Percentiles rank a stretch among this genome's conserved stretches.
These are phyloP conservation scores for Trametes cubensis DNA, from an alignment of 768 basidiomycete genomes.

Conservation along the genomic window DNA sequence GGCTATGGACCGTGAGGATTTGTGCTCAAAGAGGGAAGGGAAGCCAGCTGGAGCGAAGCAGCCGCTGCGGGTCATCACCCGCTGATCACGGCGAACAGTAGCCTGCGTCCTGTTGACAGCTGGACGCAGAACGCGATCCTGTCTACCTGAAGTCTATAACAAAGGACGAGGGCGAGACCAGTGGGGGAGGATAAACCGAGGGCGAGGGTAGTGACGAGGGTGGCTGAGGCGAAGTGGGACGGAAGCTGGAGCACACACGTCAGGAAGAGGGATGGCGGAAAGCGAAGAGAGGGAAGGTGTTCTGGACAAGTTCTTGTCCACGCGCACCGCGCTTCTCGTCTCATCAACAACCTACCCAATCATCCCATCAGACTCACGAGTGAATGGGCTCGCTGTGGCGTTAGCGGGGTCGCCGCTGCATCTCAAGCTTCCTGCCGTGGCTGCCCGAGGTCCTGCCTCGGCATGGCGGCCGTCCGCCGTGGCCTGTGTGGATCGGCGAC, in stretches of 20 bases:
- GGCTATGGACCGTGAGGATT: constrained; percentile 5
- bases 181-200: background rate
- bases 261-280: constrained; percentile 18
- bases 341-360: constrained; percentile 25
- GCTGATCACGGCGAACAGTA: constrained; percentile 22
- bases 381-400: constrained; percentile 21
- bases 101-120: too few species aligned
- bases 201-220: constrained; percentile 8
- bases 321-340: constrained; percentile 26
- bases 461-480: constrained; percentile 11
- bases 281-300: constrained; percentile 2
- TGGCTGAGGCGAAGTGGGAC: constrained; percentile 16
- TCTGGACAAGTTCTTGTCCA: constrained; percentile 13
- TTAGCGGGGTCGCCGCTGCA: constrained; percentile 21
- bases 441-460: constrained; percentile 21
- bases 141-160: background rate
- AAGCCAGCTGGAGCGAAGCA: constrained; percentile 15
- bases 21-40: constrained; percentile 4
- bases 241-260: constrained; percentile 20
- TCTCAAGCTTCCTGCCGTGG: constrained; percentile 20
- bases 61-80: constrained; percentile 20
- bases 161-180: background rate
- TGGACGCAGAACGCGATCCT: too few species aligned
- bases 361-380: constrained; percentile 25
- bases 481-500: constrained; percentile 1